Percentiles rank a stretch among this genome's conserved stretches.
Conservation (phyloP, 257 asterid genomes). For the Anisodus acutangulus region DNA sequence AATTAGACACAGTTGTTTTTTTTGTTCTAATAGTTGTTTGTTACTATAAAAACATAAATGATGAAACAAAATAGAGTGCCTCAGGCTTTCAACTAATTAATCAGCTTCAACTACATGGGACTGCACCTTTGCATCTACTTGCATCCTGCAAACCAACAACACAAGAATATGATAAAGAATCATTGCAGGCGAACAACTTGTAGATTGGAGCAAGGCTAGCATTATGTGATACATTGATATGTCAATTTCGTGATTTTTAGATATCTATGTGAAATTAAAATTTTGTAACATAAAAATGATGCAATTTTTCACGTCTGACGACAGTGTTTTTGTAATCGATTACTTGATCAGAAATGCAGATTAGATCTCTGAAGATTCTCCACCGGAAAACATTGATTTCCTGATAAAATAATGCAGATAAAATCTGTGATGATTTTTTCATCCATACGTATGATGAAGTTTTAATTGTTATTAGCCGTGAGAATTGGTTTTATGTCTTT, state of each 20-base stretch:
- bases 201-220: conserved; percentile 20
- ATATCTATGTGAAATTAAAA: not conserved
- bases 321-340: not conserved
- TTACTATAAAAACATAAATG: no score
- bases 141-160: conserved; percentile 28
- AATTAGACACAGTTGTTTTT: no score
- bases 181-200: conserved; percentile 7
- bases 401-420: not conserved
- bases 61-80: not conserved
- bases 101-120: conserved; percentile 14
- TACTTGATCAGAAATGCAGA: not conserved
- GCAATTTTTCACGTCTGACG: not conserved
- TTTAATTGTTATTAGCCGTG: not conserved
- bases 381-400: not conserved
- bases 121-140: conserved; percentile 22
- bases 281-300: conserved; percentile 19
- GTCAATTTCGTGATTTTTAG: conserved; percentile 5
- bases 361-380: not conserved
- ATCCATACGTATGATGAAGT: no score
- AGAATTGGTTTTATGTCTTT: not conserved
- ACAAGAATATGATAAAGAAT: not conserved
- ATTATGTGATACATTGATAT: not conserved
- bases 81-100: conserved; percentile 14
- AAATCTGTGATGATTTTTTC: not conserved
- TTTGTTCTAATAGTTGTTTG: no score